Evolutionary conservation across 2,329 filamentous ascomycete species (phyloP), one percentile per base, ranked within the genome.

Genomic region (Hypoxylon sp.): DNA sequence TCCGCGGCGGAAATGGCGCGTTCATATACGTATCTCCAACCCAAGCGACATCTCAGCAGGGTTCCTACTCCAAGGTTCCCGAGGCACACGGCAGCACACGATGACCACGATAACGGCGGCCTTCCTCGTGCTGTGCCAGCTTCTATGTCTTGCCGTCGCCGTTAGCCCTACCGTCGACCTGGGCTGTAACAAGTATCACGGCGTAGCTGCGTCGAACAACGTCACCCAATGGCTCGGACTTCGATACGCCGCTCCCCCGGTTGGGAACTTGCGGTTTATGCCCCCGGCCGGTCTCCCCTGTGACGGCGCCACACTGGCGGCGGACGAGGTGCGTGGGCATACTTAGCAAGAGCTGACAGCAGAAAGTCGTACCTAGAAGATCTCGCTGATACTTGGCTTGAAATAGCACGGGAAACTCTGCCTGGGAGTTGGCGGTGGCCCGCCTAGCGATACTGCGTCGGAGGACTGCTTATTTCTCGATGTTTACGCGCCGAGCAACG

Each of bases 211-310:
- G 1, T 64, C 73, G 0, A 83, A 83, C 64, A 88, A 86, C 1
- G 76, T 92, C 43, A 85, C 83, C 2, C 81, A 88, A 71, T 94
- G 89, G 88, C 80, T 91, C 6, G 90, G 89, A 1, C 84, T 95
- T 62, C 84, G 89, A 38, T 95, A 86, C 75, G 90, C 90, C 1
- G 86, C 88, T 4, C 79, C 89, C 11, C 90, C 90, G 0, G 54
- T 89, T 2, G 88, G 86, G 1, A 66, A 82, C 4, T 70, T 90
- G 58, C 81, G 91, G 17, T 94, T 92, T 69, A 78, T 80, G 49
- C 84, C 86, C 10, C 89, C 91, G 0, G 77, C 82, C 66, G 86
- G 90, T 70, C 89, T 90, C 1, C 61, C 74, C 0, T 64, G 70
- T 1, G 74, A 77, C 15, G 57, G 73, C 2, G 77, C 74, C 1